Conservation (phyloP, 768 basidiomycete species). For the Coprinopsis strossmayeri region DNA sequence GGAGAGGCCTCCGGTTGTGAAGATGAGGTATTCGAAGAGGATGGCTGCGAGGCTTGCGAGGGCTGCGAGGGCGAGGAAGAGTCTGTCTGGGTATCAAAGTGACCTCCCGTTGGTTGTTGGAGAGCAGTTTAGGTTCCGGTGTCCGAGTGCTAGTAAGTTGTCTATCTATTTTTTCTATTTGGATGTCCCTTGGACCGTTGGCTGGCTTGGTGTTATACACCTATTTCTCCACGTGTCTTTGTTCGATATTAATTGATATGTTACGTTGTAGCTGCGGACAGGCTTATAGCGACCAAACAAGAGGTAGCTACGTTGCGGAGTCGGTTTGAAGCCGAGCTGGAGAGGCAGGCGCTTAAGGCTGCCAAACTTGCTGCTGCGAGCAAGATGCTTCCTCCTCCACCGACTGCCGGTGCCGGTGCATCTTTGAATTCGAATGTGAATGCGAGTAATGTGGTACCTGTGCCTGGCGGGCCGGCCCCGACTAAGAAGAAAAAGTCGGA, state of each 20-base stretch:
- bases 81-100: too few species aligned
- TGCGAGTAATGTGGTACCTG: too few species aligned
- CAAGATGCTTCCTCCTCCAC: conserved; percentile 16
- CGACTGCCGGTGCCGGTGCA: too few species aligned
- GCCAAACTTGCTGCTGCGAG: conserved; percentile 42
- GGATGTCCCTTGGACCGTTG: too few species aligned
- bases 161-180: too few species aligned
- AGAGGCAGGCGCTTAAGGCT: conserved; percentile 59
- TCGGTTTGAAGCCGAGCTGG: conserved; percentile 70
- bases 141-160: conserved; percentile 70
- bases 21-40: conserved; percentile 52
- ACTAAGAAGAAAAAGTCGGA: conserved; percentile 23
- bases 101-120: too few species aligned
- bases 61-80: conserved; percentile 26
- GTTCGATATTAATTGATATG: neutral
- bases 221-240: neutral
- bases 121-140: conserved; percentile 65
- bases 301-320: conserved; percentile 61
- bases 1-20: conserved; percentile 18
- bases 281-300: conserved; percentile 59
- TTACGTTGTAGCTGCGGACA: conserved; percentile 60
- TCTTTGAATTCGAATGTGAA: neutral
- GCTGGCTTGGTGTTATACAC: too few species aligned
- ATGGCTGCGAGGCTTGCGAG: conserved; percentile 42
- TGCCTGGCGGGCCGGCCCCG: neutral